Percentiles rank a stretch among this genome's conserved stretches.
phyloP scores from a whole-genome alignment of 2,329 filamentous ascomycete genomes.

The Sclerotinia spermophila region DNA sequence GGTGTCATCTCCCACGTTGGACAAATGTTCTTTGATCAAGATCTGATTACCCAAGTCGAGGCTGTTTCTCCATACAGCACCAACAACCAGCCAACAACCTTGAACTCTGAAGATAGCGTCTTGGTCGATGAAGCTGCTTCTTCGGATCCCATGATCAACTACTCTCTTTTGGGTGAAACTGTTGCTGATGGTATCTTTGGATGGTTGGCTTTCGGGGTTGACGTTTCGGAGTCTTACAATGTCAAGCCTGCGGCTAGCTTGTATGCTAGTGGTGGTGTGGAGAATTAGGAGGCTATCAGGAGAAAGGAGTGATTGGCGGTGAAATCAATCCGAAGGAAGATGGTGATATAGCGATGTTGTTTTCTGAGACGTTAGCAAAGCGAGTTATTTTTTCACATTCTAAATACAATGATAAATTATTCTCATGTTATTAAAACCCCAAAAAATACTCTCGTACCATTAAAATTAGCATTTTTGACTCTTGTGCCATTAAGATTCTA shows the following conservation, averaged over 20 bases:
- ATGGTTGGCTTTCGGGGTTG: constrained; percentile 14
- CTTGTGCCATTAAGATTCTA: too few species aligned
- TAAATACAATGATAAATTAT: too few species aligned
- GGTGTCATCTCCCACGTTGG: constrained; percentile 55
- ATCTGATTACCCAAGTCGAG: constrained; percentile 52
- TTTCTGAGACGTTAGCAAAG: not conserved
- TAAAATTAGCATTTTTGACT: too few species aligned
- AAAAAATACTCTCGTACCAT: too few species aligned
- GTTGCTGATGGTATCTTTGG: constrained; percentile 15
- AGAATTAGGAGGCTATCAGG: not conserved
- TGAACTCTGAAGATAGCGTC: constrained; percentile 46
- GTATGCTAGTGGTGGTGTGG: not conserved
- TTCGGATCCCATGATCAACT: constrained; percentile 11
- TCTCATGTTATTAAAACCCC: too few species aligned
- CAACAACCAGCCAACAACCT: constrained; percentile 46
- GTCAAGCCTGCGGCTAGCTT: constrained; percentile 5
- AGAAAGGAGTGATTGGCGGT: not conserved
- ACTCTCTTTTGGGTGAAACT: constrained; percentile 7
- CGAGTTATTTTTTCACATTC: not conserved
- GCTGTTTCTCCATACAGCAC: constrained; percentile 44
- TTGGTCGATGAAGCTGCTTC: constrained; percentile 4
- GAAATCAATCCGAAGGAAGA: not conserved
- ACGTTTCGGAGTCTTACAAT: not conserved
- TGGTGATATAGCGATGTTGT: not conserved
- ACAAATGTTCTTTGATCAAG: constrained; percentile 62